Evolutionary conservation across 495 filamentous ascomycete genomes (phyloP).

Genomic region (Apodospora peruviana): DNA sequence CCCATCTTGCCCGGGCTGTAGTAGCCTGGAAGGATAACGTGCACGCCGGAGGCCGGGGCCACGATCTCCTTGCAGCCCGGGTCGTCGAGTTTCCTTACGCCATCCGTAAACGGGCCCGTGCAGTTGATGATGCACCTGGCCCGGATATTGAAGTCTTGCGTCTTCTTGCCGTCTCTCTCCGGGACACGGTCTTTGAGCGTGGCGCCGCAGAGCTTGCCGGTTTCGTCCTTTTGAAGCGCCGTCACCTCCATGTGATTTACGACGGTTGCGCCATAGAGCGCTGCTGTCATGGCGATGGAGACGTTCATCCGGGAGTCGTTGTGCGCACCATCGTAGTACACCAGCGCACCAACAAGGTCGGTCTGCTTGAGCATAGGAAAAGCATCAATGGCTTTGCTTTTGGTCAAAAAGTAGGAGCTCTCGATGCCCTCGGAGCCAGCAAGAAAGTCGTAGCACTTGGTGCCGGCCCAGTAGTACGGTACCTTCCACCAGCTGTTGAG

Average conservation of each 20-base stretch:
- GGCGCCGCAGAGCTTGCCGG: conserved; percentile 77
- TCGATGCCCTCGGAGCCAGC: conserved; percentile 96
- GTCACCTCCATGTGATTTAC: conserved; percentile 93
- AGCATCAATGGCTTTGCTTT: conserved; percentile 87
- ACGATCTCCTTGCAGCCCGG: conserved; percentile 76
- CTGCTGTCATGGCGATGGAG: conserved; percentile 90
- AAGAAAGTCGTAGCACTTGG: conserved; percentile 90
- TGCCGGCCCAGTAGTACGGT: conserved; percentile 95
- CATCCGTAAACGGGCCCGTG: conserved; percentile 92
- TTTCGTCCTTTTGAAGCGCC: conserved; percentile 69
- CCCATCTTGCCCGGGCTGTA: conserved; percentile 95
- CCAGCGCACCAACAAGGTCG: conserved; percentile 80
- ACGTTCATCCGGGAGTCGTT: conserved; percentile 99
- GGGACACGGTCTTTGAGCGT: conserved; percentile 67
- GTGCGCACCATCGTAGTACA: conserved; percentile 98
- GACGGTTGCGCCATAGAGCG: conserved; percentile 86
- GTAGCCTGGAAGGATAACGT: conserved; percentile 92
- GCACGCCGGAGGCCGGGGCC: conserved; percentile 87
- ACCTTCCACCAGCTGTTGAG: conserved; percentile 95
- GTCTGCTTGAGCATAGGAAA: conserved; percentile 96
- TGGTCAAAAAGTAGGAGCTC: conserved; percentile 92
- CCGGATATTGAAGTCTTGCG: conserved; percentile 64
- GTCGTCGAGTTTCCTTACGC: conserved; percentile 84
- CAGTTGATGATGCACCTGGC: conserved; percentile 96
- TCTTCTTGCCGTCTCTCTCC: conserved; percentile 41